Evolutionary conservation across 2,329 filamentous ascomycete species (phyloP).

Genomic region (Trematosphaeria pertusa): DNA sequence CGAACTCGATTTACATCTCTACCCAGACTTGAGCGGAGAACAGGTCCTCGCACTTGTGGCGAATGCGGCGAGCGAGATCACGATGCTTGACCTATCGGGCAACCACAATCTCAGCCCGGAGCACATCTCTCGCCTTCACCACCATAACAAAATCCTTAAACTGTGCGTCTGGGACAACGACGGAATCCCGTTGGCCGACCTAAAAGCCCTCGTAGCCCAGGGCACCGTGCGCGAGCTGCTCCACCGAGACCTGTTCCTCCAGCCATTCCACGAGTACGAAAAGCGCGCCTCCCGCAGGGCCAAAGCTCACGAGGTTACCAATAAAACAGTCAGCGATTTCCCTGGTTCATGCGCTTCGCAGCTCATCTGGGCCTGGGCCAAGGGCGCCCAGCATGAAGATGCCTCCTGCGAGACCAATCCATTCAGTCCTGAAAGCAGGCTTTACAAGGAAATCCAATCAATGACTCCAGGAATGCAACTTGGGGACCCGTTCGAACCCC

Average conservation of each 20-base stretch:
- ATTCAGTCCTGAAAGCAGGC: no score
- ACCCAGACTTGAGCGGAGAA: constrained; percentile 5
- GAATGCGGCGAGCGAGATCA: not conserved
- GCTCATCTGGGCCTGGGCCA: no score
- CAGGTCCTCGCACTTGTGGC: not conserved
- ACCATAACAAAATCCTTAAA: not conserved
- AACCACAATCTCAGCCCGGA: not conserved
- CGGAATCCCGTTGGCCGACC: not conserved
- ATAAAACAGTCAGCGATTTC: no score
- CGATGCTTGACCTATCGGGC: not conserved
- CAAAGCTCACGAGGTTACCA: no score
- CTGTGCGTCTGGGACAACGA: not conserved
- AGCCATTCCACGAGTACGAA: not conserved
- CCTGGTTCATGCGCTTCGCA: no score
- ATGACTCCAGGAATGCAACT: no score
- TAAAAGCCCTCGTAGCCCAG: not conserved
- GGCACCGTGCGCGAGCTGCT: not conserved
- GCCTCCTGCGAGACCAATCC: no score
- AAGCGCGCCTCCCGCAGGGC: not conserved
- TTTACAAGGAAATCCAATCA: no score
- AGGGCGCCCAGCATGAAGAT: no score
- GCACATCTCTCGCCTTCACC: not conserved
- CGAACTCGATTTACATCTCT: constrained; percentile 7
- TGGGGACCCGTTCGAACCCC: no score
- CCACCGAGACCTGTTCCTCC: not conserved